Evolutionary conservation across 2,329 filamentous ascomycete genomes (phyloP).

Genomic region (Chaetomiaceae sp.): DNA sequence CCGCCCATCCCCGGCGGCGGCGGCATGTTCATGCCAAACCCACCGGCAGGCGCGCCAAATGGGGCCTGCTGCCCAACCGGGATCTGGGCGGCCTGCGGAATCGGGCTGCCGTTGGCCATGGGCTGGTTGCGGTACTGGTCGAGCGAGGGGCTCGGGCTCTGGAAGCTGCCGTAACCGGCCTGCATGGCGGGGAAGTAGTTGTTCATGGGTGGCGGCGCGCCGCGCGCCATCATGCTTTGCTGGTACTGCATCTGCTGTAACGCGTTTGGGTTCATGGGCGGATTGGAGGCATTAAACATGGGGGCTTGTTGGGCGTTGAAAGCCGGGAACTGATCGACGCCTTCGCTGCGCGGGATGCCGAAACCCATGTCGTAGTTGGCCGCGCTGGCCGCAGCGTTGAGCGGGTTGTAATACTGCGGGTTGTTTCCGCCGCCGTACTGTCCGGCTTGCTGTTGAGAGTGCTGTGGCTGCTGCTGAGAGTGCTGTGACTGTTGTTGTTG

Average conservation of each 20-base stretch:
- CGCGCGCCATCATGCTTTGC: constrained; percentile 53
- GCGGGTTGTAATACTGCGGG: constrained; percentile 51
- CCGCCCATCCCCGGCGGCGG: constrained; percentile 15
- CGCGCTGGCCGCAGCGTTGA: constrained; percentile 39
- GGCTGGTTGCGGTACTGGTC: constrained; percentile 55
- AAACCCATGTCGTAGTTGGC: constrained; percentile 50
- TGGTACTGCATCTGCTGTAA: constrained; percentile 57
- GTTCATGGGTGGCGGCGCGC: constrained; percentile 46
- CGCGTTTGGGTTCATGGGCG: constrained; percentile 45
- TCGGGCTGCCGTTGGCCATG: constrained; percentile 48
- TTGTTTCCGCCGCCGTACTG: constrained; percentile 23
- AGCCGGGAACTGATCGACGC: constrained; percentile 49
- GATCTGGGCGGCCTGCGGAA: constrained; percentile 45
- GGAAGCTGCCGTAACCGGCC: constrained; percentile 52
- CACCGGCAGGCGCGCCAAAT: constrained; percentile 47
- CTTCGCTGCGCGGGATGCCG: constrained; percentile 49
- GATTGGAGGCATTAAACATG: constrained; percentile 47
- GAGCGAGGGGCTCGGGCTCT: constrained; percentile 43
- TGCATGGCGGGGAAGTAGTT: constrained; percentile 56
- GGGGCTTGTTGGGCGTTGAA: constrained; percentile 46
- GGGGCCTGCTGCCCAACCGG: constrained; percentile 38
- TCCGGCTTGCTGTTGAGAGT: constrained; percentile 23
- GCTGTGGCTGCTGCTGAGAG: constrained; percentile 20
- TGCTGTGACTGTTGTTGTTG: constrained; percentile 19
- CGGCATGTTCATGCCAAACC: constrained; percentile 41